A percentile compares a stretch with the other conserved stretches of the same genome.
phyloP scores from a whole-genome alignment of 2,329 filamentous ascomycete genomes.

The Stemphylium beticola region DNA sequence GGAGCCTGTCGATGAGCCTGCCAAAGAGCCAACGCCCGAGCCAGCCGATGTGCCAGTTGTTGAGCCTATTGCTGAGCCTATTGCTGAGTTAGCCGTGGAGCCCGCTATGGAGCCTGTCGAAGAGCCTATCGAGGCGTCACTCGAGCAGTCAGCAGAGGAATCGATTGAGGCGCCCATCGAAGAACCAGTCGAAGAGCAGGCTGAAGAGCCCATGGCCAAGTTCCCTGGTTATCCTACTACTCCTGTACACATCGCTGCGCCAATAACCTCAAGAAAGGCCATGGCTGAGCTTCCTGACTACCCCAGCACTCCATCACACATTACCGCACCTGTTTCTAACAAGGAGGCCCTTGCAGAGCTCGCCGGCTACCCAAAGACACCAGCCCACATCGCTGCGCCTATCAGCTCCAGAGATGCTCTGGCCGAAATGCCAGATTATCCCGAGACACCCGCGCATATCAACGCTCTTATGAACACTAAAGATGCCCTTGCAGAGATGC shows the following conservation, averaged over 20 bases:
- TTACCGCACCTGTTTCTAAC: constrained; percentile 23
- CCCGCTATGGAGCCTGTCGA: not conserved
- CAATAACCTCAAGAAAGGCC: constrained; percentile 24
- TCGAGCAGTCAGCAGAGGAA: too few species aligned
- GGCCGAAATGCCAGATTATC: constrained; percentile 30
- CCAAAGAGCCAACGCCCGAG: too few species aligned
- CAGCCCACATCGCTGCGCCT: constrained; percentile 29
- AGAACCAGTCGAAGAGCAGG: not conserved
- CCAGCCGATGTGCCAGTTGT: too few species aligned
- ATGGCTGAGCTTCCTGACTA: constrained; percentile 27
- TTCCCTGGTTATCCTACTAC: constrained; percentile 22
- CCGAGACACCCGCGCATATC: constrained; percentile 29
- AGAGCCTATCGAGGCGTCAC: not conserved
- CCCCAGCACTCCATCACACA: constrained; percentile 33
- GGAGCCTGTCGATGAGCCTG: not conserved
- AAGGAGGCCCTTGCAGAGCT: constrained; percentile 25
- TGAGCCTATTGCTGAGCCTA: too few species aligned
- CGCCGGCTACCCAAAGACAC: constrained; percentile 33
- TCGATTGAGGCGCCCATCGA: not conserved
- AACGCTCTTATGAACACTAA: constrained; percentile 9
- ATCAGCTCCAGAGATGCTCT: constrained; percentile 23
- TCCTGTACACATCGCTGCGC: constrained; percentile 22
- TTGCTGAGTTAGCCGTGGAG: not conserved
- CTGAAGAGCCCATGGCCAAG: constrained; percentile 30
- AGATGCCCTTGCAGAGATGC: constrained; percentile 15